Evolutionary conservation across 1,284 basidiomycete genomes (phyloP).

Genomic region (Schizopora paradoxa): DNA sequence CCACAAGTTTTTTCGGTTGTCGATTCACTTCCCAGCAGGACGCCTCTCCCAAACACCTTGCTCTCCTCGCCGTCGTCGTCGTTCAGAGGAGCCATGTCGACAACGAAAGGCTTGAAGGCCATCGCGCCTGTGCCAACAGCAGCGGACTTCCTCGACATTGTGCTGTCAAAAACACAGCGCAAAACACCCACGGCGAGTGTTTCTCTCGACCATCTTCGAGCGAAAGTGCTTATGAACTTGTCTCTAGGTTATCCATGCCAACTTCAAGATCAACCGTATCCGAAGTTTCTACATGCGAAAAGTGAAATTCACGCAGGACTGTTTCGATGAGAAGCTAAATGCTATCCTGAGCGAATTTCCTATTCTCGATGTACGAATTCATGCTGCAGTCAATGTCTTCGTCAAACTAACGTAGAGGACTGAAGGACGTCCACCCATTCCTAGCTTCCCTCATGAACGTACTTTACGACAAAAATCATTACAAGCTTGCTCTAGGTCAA

Average conservation of each 20-base stretch:
- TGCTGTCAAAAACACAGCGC: slow-evolving; percentile 89
- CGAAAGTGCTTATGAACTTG: neutral
- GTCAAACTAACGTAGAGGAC: slow-evolving; percentile 7
- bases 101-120: slow-evolving; percentile 81
- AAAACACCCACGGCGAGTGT: slow-evolving; percentile 89
- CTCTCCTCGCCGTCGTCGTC: too few relatives aligned
- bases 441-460: slow-evolving; percentile 92
- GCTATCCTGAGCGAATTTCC: slow-evolving; percentile 95
- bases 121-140: slow-evolving; percentile 98
- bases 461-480: slow-evolving; percentile 97
- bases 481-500: slow-evolving; percentile 95
- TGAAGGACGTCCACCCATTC: slow-evolving; percentile 91
- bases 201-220: neutral
- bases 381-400: neutral
- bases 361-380: slow-evolving; percentile 78
- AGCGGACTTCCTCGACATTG: slow-evolving; percentile 92
- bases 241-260: slow-evolving; percentile 86
- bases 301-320: slow-evolving; percentile 98
- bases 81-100: too few relatives aligned
- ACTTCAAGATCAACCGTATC: slow-evolving; percentile 97
- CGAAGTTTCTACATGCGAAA: slow-evolving; percentile 98
- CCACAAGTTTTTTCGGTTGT: too few relatives aligned
- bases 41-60: too few relatives aligned
- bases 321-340: slow-evolving; percentile 94
- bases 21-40: too few relatives aligned